Evolutionary conservation across 805 yeast genomes (phyloP).

Genomic region (Candida ulmi): DNA sequence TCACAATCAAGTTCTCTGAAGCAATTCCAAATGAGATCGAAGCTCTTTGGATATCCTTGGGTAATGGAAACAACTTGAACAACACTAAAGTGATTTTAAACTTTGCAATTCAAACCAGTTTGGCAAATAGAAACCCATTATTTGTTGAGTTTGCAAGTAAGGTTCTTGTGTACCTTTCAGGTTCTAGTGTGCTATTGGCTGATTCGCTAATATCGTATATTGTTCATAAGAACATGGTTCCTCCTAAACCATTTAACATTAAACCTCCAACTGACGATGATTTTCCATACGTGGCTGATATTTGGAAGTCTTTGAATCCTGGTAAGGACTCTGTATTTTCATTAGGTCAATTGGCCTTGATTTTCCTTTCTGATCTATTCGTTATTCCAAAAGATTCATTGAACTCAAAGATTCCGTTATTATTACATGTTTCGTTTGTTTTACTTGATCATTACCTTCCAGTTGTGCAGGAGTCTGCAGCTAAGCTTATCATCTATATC

Average conservation of each 20-base stretch:
- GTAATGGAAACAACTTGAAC: conserved; percentile 58
- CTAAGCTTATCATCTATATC: conserved; percentile 65
- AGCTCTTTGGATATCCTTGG: conserved; percentile 94
- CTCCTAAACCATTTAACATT: conserved; percentile 40
- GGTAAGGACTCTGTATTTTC: conserved; percentile 77
- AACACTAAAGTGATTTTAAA: conserved; percentile 71
- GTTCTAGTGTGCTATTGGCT: conserved; percentile 42
- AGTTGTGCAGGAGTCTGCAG: conserved; percentile 80
- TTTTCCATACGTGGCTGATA: conserved; percentile 74
- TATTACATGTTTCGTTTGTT: conserved; percentile 75
- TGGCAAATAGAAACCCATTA: conserved; percentile 61
- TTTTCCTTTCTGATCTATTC: conserved; percentile 77
- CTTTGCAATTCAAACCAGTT: conserved; percentile 61
- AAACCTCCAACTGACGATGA: conserved; percentile 30
- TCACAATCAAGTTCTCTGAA: conserved; percentile 73
- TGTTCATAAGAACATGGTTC: conserved; percentile 88
- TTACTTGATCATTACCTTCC: conserved; percentile 83
- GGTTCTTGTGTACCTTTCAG: conserved; percentile 73
- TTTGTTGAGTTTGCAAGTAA: conserved; percentile 80
- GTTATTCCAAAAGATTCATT: conserved; percentile 61
- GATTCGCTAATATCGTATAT: conserved; percentile 65
- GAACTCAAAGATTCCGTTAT: conserved; percentile 55
- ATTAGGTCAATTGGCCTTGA: conserved; percentile 78
- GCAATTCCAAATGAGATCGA: conserved; percentile 82
- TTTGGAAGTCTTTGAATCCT: conserved; percentile 51